Base-by-base conservation (phyloP, 768 basidiomycete species). In the Pleurotus tuoliensis region DNA sequence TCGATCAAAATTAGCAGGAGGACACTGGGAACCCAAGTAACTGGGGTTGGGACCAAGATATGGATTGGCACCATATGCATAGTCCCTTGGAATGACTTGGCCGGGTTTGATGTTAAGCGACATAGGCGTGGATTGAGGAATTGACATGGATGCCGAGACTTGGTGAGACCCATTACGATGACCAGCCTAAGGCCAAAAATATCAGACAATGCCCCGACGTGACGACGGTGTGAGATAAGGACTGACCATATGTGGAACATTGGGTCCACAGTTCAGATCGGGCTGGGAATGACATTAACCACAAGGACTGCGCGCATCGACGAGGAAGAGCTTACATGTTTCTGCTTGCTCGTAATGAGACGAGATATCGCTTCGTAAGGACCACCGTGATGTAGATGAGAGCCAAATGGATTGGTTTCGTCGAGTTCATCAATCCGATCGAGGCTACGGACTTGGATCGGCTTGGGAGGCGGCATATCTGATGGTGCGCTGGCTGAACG, bases 371-470 rank as follows among this genome's bases (percentile, higher is more conserved):
- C 87, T 64, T 92, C 87, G 63, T 91, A 92, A n/a, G 88, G 88
- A 0, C 88, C 85, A 30, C 73, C 75, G 62, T 91, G 88, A 65
- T 91, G 90, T 59, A 86, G 70, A 15, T 75, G 68, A 6, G 76
- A 58, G 3, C 89, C 89, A 57, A 84, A 75, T 1, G 89, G 88
- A 67, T 84, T 87, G 5, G 82, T 81, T 66, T 89, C 87, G 66
- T 92, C 90, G 34, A 92, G 69, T 67, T 90, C 87, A 65, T 92
- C 90, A 59, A 92, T 86, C 27, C 78, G 76, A 71, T 91, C 90
- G 51, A 91, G 75, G 55, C 75, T 75, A 48, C 61, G 67, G 9
- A 52, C 55, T 18, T 34, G 54, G 9, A 38, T 3, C 11, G 54
- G 54, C 6, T 25, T 24, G 27, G 54, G 25, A 53, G 50, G 30